Evolutionary conservation across 495 filamentous ascomycete species (phyloP).

Genomic region (Penicillium flavigenum): DNA sequence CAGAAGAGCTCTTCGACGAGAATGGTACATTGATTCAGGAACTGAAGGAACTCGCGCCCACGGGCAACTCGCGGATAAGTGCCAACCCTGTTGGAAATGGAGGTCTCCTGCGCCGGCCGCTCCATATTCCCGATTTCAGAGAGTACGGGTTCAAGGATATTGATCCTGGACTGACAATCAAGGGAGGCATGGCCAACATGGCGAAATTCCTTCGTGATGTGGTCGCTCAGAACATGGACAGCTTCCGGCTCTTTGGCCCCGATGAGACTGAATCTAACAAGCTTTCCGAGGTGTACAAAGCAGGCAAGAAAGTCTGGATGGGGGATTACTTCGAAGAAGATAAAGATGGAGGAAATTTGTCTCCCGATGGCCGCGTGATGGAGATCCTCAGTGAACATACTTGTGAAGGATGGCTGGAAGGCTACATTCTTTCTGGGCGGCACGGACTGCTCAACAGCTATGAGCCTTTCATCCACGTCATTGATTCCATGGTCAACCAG

Average conservation of each 20-base stretch:
- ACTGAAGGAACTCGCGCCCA: slow-evolving; percentile 59
- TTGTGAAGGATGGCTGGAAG: slow-evolving; percentile 74
- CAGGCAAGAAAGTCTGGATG: slow-evolving; percentile 74
- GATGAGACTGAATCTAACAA: slow-evolving; percentile 80
- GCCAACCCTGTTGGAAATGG: slow-evolving; percentile 73
- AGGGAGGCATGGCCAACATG: slow-evolving; percentile 64
- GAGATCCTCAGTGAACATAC: slow-evolving; percentile 77
- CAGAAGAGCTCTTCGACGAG: slow-evolving; percentile 60
- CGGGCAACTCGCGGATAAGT: slow-evolving; percentile 62
- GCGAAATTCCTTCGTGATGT: slow-evolving; percentile 61
- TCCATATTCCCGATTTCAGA: slow-evolving; percentile 64
- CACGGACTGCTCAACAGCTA: slow-evolving; percentile 75
- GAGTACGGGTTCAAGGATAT: slow-evolving; percentile 57
- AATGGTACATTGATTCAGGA: slow-evolving; percentile 58
- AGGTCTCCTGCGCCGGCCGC: slow-evolving; percentile 58
- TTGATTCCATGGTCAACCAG: slow-evolving; percentile 78
- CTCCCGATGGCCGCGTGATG: slow-evolving; percentile 65
- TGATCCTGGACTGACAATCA: slow-evolving; percentile 49
- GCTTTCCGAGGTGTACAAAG: slow-evolving; percentile 63
- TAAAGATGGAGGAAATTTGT: slow-evolving; percentile 64
- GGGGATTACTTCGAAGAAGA: slow-evolving; percentile 73
- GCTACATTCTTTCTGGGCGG: slow-evolving; percentile 67
- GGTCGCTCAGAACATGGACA: slow-evolving; percentile 56
- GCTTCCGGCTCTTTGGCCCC: slow-evolving; percentile 71
- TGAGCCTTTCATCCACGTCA: slow-evolving; percentile 76